Percentiles rank a stretch among this genome's conserved stretches.
phyloP scores from a whole-genome alignment of 768 basidiomycete genomes.

The Candolleomyces eurysporus region DNA sequence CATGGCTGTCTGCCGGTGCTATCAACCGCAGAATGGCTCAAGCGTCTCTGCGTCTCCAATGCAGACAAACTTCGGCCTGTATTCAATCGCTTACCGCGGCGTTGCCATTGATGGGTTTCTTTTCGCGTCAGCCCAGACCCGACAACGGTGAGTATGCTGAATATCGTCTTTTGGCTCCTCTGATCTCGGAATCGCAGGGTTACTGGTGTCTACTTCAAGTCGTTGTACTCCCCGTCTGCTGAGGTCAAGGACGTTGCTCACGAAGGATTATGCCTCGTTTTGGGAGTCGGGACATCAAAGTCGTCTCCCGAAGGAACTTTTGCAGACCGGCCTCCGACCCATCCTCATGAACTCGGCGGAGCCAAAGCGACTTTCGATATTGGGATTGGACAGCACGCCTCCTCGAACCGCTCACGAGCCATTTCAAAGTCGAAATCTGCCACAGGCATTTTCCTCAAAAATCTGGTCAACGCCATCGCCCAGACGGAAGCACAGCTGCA shows the following conservation, averaged over 20 bases:
- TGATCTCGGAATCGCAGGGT: conserved; percentile 50
- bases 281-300: conserved; percentile 88
- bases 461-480: conserved; percentile 83
- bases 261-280: conserved; percentile 85
- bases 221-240: conserved; percentile 85
- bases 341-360: conserved; percentile 98
- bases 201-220: conserved; percentile 96
- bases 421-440: conserved; percentile 99
- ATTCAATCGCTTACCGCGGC: conserved; percentile 91
- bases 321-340: conserved; percentile 93
- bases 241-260: conserved; percentile 97
- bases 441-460: conserved; percentile 90
- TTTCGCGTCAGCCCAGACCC: conserved; percentile 80
- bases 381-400: conserved; percentile 93
- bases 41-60: too few species aligned
- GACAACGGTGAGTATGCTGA: conserved; percentile 70
- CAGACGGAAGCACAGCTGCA: conserved; percentile 91
- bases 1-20: too few species aligned
- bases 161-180: background rate
- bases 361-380: conserved; percentile 88
- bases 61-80: conserved; percentile 49
- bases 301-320: conserved; percentile 89
- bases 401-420: conserved; percentile 91
- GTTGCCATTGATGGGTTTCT: conserved; percentile 94
- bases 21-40: too few species aligned